Percentiles rank a stretch among this genome's conserved stretches.
Conservation (phyloP, 1,284 basidiomycete genomes). For the Gomphus bonarii region DNA sequence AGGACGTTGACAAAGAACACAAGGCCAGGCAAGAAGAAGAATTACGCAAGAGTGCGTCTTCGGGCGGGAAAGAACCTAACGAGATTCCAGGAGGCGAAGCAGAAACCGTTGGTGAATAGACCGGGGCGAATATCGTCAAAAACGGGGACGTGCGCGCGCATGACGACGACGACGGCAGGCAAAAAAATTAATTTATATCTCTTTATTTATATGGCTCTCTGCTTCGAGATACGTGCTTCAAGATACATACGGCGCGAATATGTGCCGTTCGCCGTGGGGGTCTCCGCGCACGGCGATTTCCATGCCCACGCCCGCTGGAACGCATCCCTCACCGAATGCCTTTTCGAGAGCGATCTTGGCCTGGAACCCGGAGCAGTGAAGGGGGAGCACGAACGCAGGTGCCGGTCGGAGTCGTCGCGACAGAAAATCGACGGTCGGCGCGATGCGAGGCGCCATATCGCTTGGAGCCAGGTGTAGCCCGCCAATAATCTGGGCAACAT, state of each 20-base stretch:
- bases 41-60: not conserved
- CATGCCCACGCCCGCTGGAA: conserved; percentile 66
- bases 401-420: conserved; percentile 45
- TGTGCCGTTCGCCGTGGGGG: conserved; percentile 4
- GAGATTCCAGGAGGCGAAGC: not conserved
- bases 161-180: not conserved
- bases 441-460: conserved; percentile 51
- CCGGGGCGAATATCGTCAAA: no score
- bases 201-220: no score
- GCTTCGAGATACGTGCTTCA: not conserved
- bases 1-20: conserved; percentile 15
- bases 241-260: not conserved
- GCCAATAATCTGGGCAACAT: conserved; percentile 48
- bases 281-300: conserved; percentile 36
- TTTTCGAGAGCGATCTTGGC: conserved; percentile 57
- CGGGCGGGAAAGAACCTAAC: not conserved
- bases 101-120: not conserved
- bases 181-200: not conserved
- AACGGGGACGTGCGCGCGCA: not conserved
- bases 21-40: conserved; percentile 5
- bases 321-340: conserved; percentile 62
- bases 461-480: conserved; percentile 70
- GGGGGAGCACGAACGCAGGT: conserved; percentile 64
- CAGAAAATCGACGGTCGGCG: conserved; percentile 63
- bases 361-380: conserved; percentile 76